Evolutionary conservation across 345 rosid species (phyloP).

Genomic region (Triadica sebifera): DNA sequence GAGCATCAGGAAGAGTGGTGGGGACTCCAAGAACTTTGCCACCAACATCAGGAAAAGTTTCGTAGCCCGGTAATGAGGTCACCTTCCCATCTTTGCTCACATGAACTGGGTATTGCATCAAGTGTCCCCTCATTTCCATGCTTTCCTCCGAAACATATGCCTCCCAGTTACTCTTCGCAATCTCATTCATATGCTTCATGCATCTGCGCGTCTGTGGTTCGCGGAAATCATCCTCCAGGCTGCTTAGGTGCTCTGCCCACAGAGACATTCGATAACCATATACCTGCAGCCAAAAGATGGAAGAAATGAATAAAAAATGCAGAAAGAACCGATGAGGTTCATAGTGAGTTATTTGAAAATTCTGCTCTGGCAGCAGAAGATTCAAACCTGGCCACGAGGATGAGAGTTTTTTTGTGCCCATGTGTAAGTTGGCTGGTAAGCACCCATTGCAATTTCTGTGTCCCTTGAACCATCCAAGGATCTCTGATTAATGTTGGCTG

Average conservation of each 20-base stretch:
- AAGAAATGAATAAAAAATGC: not conserved
- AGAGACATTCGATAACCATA: constrained; percentile 69
- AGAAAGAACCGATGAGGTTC: not conserved
- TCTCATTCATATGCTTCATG: constrained; percentile 36
- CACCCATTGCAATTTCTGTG: constrained; percentile 73
- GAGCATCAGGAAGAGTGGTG: constrained; percentile 60
- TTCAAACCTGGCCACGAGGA: constrained; percentile 55
- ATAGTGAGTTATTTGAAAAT: not conserved
- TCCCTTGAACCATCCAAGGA: constrained; percentile 78
- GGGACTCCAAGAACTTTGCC: constrained; percentile 64
- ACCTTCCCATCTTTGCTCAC: constrained; percentile 45
- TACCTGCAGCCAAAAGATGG: constrained; percentile 35
- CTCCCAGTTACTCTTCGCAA: constrained; percentile 49
- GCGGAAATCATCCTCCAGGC: constrained; percentile 34
- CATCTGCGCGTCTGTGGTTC: constrained; percentile 46
- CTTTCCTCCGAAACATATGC: constrained; percentile 39
- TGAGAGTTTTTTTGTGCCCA: constrained; percentile 49
- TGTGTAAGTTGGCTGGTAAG: constrained; percentile 59
- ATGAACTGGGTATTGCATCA: constrained; percentile 52
- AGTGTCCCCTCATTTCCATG: constrained; percentile 56
- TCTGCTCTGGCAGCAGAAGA: not conserved
- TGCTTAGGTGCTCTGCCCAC: constrained; percentile 68
- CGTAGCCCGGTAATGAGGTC: constrained; percentile 31
- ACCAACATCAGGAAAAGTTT: constrained; percentile 64
- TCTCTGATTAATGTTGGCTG: constrained; percentile 76